Base-by-base conservation (phyloP, 2,329 filamentous ascomycete species). In the Colletotrichum sojae region DNA sequence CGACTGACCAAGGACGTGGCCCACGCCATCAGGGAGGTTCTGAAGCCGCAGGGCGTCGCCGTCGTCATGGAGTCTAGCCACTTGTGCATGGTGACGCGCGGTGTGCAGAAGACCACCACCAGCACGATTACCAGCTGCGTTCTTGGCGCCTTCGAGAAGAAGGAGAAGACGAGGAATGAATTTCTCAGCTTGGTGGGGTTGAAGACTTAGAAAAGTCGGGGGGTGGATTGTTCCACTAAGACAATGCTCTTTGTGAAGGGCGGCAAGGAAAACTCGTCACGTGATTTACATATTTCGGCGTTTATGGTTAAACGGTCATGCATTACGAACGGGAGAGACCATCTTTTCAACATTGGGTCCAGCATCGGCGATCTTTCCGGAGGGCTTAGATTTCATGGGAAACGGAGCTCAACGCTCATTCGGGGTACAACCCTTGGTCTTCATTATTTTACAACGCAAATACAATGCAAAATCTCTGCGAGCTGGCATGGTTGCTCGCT, bases 11-110 rank as follows among this genome's bases (percentile, higher is more conserved):
- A 97, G 80, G 95, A 99, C 80, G 95, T 99, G 15, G 96, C 96
- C 20, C 89, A 97, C 71, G 95, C 96, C 16, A 92, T 99, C 71
- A 94, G 94, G 78, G 95, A 98, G 77, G 91, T 98, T 13, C 86
- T 99, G 55, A 92, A 97, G 79, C 96, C 96, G 2, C 94, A 97
- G 78, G 96, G 96, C 54, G 95, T 99, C 2, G 95, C 94, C 20
- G 96, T 99, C 2, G 95, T 99, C 69, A 97, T 99, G 92, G 96
- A 99, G 78, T 97, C 94, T 15, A 95, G 90, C 76, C 96, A 99
- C 82, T 85, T 98, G 54, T 99, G 96, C 85, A 99, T 98, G 95
- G 94, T 97, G 16, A 98, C 98, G 95, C 90, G 96, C 54, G 96
- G 96, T n/a, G 95, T 99, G 10, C 90, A 98, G 79, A 98, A 99